phyloP scores from a whole-genome alignment of 306 rosid species.

The Prunus mira region DNA sequence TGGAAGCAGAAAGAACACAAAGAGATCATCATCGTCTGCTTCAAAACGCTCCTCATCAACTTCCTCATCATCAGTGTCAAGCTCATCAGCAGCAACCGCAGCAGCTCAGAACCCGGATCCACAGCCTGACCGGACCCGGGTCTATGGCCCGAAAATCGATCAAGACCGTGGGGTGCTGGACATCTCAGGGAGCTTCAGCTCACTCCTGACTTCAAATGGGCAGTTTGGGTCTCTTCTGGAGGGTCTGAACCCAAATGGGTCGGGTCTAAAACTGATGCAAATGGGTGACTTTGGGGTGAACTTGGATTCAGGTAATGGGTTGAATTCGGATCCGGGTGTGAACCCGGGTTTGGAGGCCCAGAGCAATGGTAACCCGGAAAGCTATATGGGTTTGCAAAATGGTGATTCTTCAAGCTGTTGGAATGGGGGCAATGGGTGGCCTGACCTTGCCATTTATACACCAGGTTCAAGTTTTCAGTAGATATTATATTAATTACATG shows the following conservation, averaged over 20 bases:
- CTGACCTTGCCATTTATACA: constrained; percentile 87
- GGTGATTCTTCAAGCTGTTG: constrained; percentile 74
- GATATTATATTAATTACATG: constrained; percentile 22
- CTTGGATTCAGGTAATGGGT: constrained; percentile 27
- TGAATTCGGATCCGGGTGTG: constrained; percentile 43
- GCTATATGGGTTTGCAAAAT: constrained; percentile 48
- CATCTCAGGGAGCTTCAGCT: constrained; percentile 62
- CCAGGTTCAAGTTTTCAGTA: constrained; percentile 75
- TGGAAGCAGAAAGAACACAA: constrained; percentile 71
- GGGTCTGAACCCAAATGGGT: constrained; percentile 55
- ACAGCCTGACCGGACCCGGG: constrained; percentile 32
- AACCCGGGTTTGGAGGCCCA: constrained; percentile 41
- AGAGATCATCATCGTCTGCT: constrained; percentile 46
- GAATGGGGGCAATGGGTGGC: constrained; percentile 70
- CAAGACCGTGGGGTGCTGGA: constrained; percentile 32
- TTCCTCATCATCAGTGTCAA: constrained; percentile 33
- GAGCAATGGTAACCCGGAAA: constrained; percentile 41
- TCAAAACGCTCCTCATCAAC: constrained; percentile 46
- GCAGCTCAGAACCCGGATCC: constrained; percentile 16
- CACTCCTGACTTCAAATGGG: constrained; percentile 55
- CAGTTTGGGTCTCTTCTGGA: constrained; percentile 54
- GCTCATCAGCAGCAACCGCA: constrained; percentile 9
- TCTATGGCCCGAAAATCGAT: constrained; percentile 19
- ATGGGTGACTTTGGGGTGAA: constrained; percentile 48
- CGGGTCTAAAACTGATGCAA: constrained; percentile 50